Conservation (phyloP, 1,284 basidiomycete genomes). For the Stygiomarasmius scandens region DNA sequence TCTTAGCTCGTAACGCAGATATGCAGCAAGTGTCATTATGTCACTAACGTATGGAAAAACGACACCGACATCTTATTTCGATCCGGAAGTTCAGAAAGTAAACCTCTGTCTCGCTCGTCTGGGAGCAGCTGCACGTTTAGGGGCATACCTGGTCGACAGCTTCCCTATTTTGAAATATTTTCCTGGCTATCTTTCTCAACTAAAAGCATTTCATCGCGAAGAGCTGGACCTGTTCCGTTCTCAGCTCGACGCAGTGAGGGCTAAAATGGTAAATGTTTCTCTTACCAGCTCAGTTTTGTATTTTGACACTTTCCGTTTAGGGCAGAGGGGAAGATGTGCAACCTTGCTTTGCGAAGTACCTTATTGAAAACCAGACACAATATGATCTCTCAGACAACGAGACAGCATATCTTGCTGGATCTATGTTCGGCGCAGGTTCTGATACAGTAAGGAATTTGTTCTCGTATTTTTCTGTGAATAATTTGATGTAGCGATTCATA, state of each 20-base stretch:
- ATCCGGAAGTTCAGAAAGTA: constrained; percentile 39
- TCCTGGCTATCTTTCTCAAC: constrained; percentile 7
- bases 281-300: not conserved
- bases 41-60: constrained; percentile 46
- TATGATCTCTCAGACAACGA: constrained; percentile 33
- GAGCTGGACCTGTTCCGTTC: constrained; percentile 7
- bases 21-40: constrained; percentile 44
- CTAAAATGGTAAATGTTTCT: not conserved
- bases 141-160: constrained; percentile 37
- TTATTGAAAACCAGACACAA: constrained; percentile 33
- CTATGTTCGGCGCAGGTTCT: constrained; percentile 40
- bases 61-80: constrained; percentile 35
- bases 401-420: constrained; percentile 37
- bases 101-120: constrained; percentile 32
- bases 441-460: constrained; percentile 25
- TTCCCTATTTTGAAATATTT: constrained; percentile 38
- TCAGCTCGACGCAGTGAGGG: constrained; percentile 6
- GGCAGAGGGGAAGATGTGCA: not conserved
- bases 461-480: too few species aligned
- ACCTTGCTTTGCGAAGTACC: constrained; percentile 33
- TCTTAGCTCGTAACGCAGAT: constrained; percentile 16
- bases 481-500: too few species aligned
- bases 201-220: constrained; percentile 1
- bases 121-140: constrained; percentile 33
- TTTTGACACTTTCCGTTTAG: not conserved